Conservation (phyloP, 2,329 filamentous ascomycete species). For the Fusarium begoniae region DNA sequence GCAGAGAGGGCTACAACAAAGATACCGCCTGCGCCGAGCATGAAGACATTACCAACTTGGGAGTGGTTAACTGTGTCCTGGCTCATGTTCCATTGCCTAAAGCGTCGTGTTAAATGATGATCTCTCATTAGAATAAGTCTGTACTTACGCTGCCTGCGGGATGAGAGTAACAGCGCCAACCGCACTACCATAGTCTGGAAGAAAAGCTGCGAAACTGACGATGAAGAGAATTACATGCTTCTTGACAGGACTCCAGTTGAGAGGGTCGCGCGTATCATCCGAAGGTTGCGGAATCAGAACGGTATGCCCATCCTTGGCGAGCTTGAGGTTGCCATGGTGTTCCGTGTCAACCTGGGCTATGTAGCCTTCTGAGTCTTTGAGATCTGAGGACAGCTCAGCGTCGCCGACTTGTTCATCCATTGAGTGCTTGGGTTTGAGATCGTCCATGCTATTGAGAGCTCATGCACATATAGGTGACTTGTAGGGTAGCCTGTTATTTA, state of each 20-base stretch:
- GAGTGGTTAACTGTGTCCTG: neutral
- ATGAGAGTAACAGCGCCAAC: neutral
- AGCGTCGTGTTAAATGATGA: too few relatives aligned
- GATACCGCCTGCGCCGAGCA: neutral
- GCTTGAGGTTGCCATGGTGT: neutral
- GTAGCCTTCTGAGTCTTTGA: neutral
- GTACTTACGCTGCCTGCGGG: neutral
- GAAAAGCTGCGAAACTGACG: neutral
- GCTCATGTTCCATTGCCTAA: neutral
- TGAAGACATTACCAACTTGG: neutral
- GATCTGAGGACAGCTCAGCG: neutral
- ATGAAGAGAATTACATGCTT: neutral
- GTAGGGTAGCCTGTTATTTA: rapidly evolving
- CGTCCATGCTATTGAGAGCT: neutral
- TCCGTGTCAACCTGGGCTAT: neutral
- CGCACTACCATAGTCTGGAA: neutral
- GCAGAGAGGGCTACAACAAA: neutral
- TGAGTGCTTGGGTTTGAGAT: neutral
- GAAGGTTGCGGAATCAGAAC: neutral
- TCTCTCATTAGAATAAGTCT: too few relatives aligned
- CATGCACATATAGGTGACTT: rapidly evolving
- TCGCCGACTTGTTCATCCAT: neutral
- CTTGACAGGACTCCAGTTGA: neutral
- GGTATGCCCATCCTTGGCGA: neutral
- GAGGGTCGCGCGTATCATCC: neutral